A percentile compares a stretch with the other conserved stretches of the same genome.
phyloP scores from a whole-genome alignment of 345 rosid genomes.

The Aegle marmelos region DNA sequence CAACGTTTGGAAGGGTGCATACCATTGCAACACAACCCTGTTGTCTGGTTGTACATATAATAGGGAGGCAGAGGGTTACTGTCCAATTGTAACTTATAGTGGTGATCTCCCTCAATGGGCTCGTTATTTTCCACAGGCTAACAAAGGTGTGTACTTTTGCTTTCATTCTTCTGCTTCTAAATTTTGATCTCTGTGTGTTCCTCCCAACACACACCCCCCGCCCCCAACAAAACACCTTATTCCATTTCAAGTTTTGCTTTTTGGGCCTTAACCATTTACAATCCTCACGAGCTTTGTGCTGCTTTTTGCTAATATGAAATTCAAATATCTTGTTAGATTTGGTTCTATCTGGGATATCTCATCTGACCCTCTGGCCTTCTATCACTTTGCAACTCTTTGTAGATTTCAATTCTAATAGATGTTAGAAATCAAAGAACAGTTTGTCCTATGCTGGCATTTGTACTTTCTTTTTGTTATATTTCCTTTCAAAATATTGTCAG shows the following conservation, averaged over 20 bases:
- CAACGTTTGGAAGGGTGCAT: conserved; percentile 95
- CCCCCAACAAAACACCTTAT: too few species aligned
- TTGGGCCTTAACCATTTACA: neutral
- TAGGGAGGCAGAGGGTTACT: conserved; percentile 99
- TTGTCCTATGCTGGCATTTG: neutral
- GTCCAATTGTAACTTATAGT: conserved; percentile 89
- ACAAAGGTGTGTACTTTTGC: conserved; percentile 61
- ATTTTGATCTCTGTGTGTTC: neutral
- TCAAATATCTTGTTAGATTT: neutral
- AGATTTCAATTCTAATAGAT: neutral
- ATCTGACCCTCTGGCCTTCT: neutral
- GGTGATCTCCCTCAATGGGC: conserved; percentile 98
- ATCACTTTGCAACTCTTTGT: neutral
- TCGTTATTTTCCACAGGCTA: conserved; percentile 92
- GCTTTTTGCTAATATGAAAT: neutral
- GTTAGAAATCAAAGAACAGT: neutral
- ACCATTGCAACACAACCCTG: conserved; percentile 89
- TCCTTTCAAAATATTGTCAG: neutral
- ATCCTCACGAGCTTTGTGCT: neutral
- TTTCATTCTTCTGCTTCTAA: neutral
- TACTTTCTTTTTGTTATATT: neutral
- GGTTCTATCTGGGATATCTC: neutral
- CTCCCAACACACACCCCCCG: too few species aligned
- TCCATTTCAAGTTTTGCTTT: neutral
- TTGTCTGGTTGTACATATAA: conserved; percentile 97